Base-by-base conservation (phyloP, 1,284 basidiomycete species). In the Apiotrichum gracile region DNA sequence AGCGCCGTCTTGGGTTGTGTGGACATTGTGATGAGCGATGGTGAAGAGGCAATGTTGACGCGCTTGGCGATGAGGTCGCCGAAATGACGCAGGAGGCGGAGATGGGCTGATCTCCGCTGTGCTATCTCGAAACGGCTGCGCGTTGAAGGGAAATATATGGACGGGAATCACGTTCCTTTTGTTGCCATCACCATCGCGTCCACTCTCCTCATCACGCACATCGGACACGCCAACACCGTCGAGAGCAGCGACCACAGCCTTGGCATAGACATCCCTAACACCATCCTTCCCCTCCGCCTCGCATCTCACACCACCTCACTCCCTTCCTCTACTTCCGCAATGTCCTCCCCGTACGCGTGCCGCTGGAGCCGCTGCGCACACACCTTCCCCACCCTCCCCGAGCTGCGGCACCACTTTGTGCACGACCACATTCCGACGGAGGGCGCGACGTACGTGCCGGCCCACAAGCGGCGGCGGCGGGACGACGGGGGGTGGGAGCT, bases 351-450 rank as follows among this genome's bases (percentile, higher is more conserved):
- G 19, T 59, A 27, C 54, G 38, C 19, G 29, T 59, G 57, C 43
- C 39, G 51, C n/a, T 59, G 57, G 57, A 51, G 54, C 54, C 53
- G 34, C 25, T 59, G 57, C 39, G 24, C 57, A 5, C 45, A 33
- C 12, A 41, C 40, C 8, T 55, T 55, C 29, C 19, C 34, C n/a
- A 19, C 49, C 5, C n/a, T 53, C 31, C 17, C 45, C 4, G 48
- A 35, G 5, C 54, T 59, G 17, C 22, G 34, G 9, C 1, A 24
- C 12, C 57, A 59, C 25, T 51, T 59, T 31, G 21, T n/a, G 13
- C 38, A 37, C 37, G 50, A 59, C 21, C 57, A 59, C 49, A 26
- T 56, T 25, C 39, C 51, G 8, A 21, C 10, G 37, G 57, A 59
- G 46, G 44, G 26, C 9, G 45, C 57, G 3, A 34, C 38, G 14